These are phyloP conservation scores for Sphaerulina vaccinii DNA, from an alignment of 2,329 filamentous ascomycete genomes.

Conservation along the genomic window DNA sequence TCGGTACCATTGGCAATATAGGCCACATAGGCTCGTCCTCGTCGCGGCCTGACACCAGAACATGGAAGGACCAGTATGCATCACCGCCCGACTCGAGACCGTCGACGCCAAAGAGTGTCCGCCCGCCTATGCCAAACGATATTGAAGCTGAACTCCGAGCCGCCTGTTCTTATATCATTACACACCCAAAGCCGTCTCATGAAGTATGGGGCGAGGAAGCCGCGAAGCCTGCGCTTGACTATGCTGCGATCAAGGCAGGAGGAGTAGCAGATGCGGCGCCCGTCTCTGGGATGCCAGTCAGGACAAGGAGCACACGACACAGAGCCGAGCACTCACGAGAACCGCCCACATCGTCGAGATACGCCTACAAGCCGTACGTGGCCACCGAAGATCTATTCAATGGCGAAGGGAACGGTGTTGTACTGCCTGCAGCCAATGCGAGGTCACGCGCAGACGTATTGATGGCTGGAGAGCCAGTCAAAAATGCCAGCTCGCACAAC, in stretches of 20 bases:
- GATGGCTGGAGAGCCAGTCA: conserved; percentile 23
- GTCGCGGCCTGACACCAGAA: conserved; percentile 13
- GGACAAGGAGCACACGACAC: conserved; percentile 16
- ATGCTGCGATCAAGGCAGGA: conserved; percentile 34
- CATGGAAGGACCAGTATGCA: conserved; percentile 33
- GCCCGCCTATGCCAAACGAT: conserved; percentile 43
- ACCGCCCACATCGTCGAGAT: conserved; percentile 18
- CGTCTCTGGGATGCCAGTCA: conserved; percentile 3
- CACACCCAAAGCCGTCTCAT: conserved; percentile 39
- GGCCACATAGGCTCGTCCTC: conserved; percentile 8
- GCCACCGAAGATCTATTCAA: conserved; percentile 29
- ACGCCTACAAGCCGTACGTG: conserved; percentile 15
- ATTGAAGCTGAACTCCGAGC: conserved; percentile 47
- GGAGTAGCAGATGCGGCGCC: conserved; percentile 12
- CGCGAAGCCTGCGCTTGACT: conserved; percentile 35
- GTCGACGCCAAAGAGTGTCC: conserved; percentile 45
- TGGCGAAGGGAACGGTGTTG: conserved; percentile 5
- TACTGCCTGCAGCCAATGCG: conserved; percentile 20
- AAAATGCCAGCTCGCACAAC: conserved; percentile 19
- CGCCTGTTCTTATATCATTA: conserved; percentile 47
- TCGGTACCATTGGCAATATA: conserved; percentile 5
- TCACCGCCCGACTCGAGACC: conserved; percentile 36
- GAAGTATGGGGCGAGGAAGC: conserved; percentile 36
- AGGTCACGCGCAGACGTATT: conserved; percentile 31
- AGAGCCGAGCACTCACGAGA: conserved; percentile 12